Base-by-base conservation (phyloP, 2,329 filamentous ascomycete species). In the Xylaria digitata region DNA sequence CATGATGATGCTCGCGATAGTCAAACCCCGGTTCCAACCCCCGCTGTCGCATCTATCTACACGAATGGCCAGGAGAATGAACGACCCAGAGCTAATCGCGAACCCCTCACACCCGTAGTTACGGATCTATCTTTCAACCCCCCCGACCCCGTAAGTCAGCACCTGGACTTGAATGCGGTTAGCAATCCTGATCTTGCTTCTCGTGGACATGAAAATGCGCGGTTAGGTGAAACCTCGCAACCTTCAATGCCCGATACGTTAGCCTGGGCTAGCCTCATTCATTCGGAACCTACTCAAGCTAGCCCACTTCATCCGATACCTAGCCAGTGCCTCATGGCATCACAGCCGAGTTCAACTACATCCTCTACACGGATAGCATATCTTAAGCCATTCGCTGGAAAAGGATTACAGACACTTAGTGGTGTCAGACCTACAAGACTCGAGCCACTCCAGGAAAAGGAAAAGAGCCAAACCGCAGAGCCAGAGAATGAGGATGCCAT, bases 201-300 rank as follows among this genome's bases (percentile, higher is more conserved):
- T 30, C 75, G 77, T 49, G 66, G 75, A 32, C 72, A 73, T 52
- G 74, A 77, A 55, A 62, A 68, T 49, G 69, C 71, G 30, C 60
- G 68, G 68, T 65, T 69, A 63, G 62, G 70, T 74, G 70, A 74
- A 65, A 66, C 75, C 30, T 57, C 72, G 48, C 76, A 73, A 65
- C 71, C 77, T 17, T 84, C 83, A 3, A 78, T 89, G 66, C 86
- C 86, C 17, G 87, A 89, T 78, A 88, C 86, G 4, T 75, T 87
- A 68, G 80, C 80, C 72, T 88, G 85, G 85, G 78, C 77, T 26
- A 81, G 82, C 21, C 73, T 80, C 23, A 68, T 81, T 50, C 80
- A 80, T 65, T 81, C 82, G 7, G 79, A 81, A 23, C 72, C 78
- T 17, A 77, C 77, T 40, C 77, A 73, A 62, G 59, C 57, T 52